phyloP scores from a whole-genome alignment of 305 asterid species.

The Fraxinus sp. region DNA sequence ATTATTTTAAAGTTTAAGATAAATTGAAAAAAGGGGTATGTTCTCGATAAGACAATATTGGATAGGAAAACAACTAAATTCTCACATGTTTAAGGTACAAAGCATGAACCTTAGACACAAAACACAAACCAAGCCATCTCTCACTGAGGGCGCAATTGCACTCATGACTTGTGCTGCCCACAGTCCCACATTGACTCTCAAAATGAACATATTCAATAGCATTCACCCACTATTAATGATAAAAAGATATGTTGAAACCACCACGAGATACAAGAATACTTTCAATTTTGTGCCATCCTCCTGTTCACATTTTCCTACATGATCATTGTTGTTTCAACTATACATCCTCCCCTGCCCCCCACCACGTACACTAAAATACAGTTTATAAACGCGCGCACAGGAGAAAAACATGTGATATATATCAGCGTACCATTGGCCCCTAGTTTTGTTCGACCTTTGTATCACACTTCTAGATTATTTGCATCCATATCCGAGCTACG shows the following conservation, averaged over 20 bases:
- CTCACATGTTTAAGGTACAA: background rate
- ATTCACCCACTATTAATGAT: no score
- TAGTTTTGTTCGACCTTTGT: background rate
- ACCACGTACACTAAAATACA: no score
- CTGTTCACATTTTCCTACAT: background rate
- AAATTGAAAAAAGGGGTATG: background rate
- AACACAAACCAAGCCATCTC: background rate
- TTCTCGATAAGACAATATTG: constrained; percentile 24
- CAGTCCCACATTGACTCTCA: background rate
- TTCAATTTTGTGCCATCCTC: background rate
- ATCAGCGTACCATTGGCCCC: background rate
- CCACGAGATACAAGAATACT: background rate
- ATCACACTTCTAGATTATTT: background rate
- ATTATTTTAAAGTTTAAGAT: background rate
- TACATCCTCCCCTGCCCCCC: background rate
- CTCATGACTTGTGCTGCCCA: background rate
- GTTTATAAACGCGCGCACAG: background rate
- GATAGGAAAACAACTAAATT: background rate
- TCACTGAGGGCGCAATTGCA: background rate
- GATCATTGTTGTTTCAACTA: background rate
- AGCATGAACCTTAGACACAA: background rate
- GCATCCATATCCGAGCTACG: background rate
- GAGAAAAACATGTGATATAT: no score
- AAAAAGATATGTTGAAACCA: background rate
- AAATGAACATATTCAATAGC: background rate